Conservation (phyloP, 2,329 filamentous ascomycete species). For the Alternaria sp. region DNA sequence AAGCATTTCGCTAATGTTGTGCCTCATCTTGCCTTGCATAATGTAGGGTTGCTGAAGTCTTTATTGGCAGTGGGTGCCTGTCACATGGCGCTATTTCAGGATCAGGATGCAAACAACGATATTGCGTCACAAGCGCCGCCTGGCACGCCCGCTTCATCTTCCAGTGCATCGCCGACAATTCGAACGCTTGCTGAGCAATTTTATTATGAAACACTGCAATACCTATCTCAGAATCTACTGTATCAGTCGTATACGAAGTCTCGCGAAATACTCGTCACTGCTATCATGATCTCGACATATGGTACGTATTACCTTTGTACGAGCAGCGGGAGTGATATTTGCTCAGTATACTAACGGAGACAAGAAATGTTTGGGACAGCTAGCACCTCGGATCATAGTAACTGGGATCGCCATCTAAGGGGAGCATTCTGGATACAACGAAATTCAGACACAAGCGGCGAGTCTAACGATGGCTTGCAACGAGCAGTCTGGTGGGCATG, state of each 20-base stretch:
- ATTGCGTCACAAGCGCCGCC: constrained; percentile 37
- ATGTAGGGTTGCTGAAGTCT: constrained; percentile 64
- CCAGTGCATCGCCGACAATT: constrained; percentile 30
- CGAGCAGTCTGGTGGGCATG: constrained; percentile 72
- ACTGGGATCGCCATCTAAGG: constrained; percentile 69
- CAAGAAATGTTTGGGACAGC: constrained; percentile 68
- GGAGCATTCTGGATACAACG: constrained; percentile 72
- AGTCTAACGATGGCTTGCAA: constrained; percentile 61
- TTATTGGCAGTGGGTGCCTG: constrained; percentile 61
- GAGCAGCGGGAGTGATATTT: neutral
- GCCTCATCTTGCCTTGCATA: constrained; percentile 56
- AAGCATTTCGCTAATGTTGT: constrained; percentile 48
- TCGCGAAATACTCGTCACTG: constrained; percentile 66
- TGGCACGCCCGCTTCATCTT: constrained; percentile 23
- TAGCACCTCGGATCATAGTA: constrained; percentile 50
- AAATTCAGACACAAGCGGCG: constrained; percentile 66
- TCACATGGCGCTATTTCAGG: constrained; percentile 56
- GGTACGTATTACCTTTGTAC: neutral
- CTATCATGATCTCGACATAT: constrained; percentile 67
- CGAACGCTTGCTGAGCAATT: constrained; percentile 58
- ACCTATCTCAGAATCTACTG: constrained; percentile 66
- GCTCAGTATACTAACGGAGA: neutral
- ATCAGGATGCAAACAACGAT: constrained; percentile 24
- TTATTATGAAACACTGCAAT: constrained; percentile 69
- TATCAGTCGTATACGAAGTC: constrained; percentile 66